phyloP scores from a whole-genome alignment of 805 yeast genomes.

The Kodamaea leandrae region DNA sequence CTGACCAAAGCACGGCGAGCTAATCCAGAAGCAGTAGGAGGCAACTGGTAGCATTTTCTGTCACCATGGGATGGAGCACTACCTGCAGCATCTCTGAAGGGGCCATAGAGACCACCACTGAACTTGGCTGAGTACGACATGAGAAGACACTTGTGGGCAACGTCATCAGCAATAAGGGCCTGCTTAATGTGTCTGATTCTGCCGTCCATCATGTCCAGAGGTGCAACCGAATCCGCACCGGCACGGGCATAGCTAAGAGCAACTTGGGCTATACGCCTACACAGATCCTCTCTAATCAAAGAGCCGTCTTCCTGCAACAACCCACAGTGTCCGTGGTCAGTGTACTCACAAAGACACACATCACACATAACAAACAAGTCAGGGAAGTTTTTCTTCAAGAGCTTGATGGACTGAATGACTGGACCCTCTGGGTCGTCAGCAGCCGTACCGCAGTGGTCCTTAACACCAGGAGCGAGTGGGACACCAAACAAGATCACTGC shows the following conservation, averaged over 20 bases:
- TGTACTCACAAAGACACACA: conserved; percentile 95
- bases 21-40: conserved; percentile 87
- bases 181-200: conserved; percentile 82
- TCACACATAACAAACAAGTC: conserved; percentile 86
- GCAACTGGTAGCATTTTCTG: conserved; percentile 88
- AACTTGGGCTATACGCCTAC: conserved; percentile 84
- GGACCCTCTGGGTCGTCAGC: conserved; percentile 98
- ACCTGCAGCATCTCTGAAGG: conserved; percentile 97
- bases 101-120: conserved; percentile 88
- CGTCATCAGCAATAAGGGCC: conserved; percentile 73
- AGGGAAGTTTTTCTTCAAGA: conserved; percentile 67
- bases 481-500: conserved; percentile 93
- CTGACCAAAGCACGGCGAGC: conserved; percentile 88
- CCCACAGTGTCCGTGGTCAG: conserved; percentile 98
- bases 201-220: conserved; percentile 98
- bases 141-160: conserved; percentile 85
- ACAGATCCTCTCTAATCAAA: conserved; percentile 71
- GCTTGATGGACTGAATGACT: conserved; percentile 75
- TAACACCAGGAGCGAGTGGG: conserved; percentile 68
- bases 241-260: conserved; percentile 95
- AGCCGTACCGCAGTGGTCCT: conserved; percentile 79
- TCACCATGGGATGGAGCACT: conserved; percentile 88
- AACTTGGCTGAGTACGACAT: conserved; percentile 96
- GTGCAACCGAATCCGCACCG: conserved; percentile 95
- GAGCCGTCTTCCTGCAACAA: conserved; percentile 82